Evolutionary conservation across 192 early-diverging fungal genomes (phyloP).

Genomic region (Pilaira anomala): DNA sequence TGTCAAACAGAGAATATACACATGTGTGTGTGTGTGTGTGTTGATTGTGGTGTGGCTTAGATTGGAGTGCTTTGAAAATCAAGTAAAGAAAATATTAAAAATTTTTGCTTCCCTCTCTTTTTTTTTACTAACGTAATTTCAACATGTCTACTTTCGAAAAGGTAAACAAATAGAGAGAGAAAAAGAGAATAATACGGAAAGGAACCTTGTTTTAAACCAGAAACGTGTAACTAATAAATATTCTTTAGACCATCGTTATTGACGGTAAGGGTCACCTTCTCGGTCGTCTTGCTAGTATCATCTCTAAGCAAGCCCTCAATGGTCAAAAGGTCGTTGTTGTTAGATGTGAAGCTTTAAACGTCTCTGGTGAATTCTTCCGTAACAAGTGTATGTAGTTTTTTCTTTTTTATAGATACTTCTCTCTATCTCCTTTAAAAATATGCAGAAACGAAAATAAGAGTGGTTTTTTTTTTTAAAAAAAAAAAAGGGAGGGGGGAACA

Average conservation of each 20-base stretch:
- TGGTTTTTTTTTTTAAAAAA: slow-evolving; percentile 9
- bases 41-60: too few relatives aligned
- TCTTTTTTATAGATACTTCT: neutral
- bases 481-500: neutral
- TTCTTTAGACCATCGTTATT: slow-evolving; percentile 87
- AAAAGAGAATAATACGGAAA: neutral
- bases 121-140: neutral
- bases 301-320: slow-evolving; percentile 97
- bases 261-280: slow-evolving; percentile 99
- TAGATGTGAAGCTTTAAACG: slow-evolving; percentile 98
- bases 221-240: too few relatives aligned
- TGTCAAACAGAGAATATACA: too few relatives aligned
- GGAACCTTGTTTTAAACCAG: neutral
- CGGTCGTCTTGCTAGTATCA: slow-evolving; percentile 95
- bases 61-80: too few relatives aligned
- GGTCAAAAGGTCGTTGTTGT: slow-evolving; percentile 98
- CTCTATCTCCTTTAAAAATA: neutral
- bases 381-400: slow-evolving; percentile 86
- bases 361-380: slow-evolving; percentile 97
- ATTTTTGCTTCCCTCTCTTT: neutral
- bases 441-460: neutral
- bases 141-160: slow-evolving; percentile 2
- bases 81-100: neutral
- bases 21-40: too few relatives aligned
- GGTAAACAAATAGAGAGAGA: neutral